phyloP scores from a whole-genome alignment of 2,329 filamentous ascomycete genomes.

The Trichoderma gracile region DNA sequence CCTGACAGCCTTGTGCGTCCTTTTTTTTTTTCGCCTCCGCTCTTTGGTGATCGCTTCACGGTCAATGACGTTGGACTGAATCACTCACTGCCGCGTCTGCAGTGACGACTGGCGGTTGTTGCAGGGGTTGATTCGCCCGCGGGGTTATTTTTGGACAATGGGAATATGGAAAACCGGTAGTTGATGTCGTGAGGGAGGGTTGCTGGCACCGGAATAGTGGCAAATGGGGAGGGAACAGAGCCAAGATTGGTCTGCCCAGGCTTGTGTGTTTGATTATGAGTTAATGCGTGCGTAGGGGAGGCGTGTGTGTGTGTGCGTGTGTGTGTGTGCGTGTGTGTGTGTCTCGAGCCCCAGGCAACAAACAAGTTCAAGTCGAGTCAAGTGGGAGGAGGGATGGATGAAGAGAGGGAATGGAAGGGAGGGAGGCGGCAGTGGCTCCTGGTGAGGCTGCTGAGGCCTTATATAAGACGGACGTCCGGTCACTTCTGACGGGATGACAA shows the following conservation, averaged over 20 bases:
- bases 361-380: no score
- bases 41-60: background rate
- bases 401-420: background rate
- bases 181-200: slow-evolving; percentile 7
- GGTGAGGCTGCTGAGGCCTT: slow-evolving; percentile 15
- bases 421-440: slow-evolving; percentile 11
- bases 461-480: slow-evolving; percentile 1
- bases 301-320: background rate
- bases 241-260: background rate
- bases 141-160: slow-evolving; percentile 9
- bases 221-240: background rate
- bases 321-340: background rate
- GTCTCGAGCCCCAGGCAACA: background rate
- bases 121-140: background rate
- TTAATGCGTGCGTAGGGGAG: no score
- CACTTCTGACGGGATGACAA: background rate
- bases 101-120: background rate
- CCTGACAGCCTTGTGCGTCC: slow-evolving; percentile 14
- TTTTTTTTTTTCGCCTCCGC: slow-evolving; percentile 11
- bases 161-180: background rate
- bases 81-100: slow-evolving; percentile 11
- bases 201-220: slow-evolving; percentile 9
- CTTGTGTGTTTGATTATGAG: background rate
- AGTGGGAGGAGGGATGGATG: background rate
- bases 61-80: slow-evolving; percentile 21